Evolutionary conservation across 805 yeast genomes (phyloP), one percentile per base, ranked within the genome.

Genomic region (Tanozyma kutaoensis): DNA sequence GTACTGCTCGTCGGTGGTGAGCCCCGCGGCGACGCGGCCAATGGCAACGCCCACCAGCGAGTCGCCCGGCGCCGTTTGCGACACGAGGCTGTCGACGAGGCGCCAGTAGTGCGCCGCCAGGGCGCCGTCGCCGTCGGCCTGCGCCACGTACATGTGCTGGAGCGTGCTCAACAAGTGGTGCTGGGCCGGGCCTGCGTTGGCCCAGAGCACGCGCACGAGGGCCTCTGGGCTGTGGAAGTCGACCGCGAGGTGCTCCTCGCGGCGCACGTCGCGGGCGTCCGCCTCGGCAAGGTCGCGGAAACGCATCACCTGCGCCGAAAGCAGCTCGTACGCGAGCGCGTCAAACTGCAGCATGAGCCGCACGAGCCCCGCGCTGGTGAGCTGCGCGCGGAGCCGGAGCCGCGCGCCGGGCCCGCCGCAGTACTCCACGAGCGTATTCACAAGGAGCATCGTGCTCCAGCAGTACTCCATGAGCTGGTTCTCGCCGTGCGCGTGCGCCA

Each of bases 1-100:
- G 9, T 93, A 93, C 52, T 76, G 75, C 28, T 82, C 93, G 46
- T 88, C 95, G 0, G 95, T 80, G 38, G 75, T 74, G 43, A 86
- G 61, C 15, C 79, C 66, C 23, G 82, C 74, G 32, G 72, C 61
- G 24, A 88, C 56, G 29, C 72, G 61, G 41, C 80, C 84, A 20
- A 86, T 73, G 2, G 93, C 81, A 25, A 79, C 70, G 28, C 77
- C 80, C 36, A 82, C 62, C 11, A n/a, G n/a, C n/a, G n/a, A n/a
- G n/a, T n/a, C n/a, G n/a, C n/a, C n/a, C n/a, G n/a, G n/a, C n/a
- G n/a, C n/a, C n/a, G n/a, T n/a, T n/a, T n/a, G n/a, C n/a, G n/a
- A n/a, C n/a, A n/a, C n/a, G n/a, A n/a, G n/a, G n/a, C n/a, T n/a
- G n/a, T n/a, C n/a, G n/a, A n/a, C n/a, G n/a, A n/a, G n/a, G n/a